These are phyloP conservation scores for Bipolaris victoriae DNA, from an alignment of 2,329 filamentous ascomycete genomes.

Conservation along the genomic window DNA sequence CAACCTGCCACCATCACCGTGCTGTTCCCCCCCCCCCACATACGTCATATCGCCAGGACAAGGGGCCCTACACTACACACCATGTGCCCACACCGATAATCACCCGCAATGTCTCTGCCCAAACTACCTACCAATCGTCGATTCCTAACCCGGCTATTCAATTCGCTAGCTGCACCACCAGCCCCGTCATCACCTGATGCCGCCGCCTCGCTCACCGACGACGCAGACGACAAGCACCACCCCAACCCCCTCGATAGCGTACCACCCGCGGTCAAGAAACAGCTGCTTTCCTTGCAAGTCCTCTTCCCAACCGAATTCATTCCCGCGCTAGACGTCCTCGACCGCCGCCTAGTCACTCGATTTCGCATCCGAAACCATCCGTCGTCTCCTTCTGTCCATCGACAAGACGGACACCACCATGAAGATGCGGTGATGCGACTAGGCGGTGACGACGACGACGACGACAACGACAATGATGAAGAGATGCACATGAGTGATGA, in stretches of 20 bases:
- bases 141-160: slow-evolving; percentile 45
- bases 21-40: slow-evolving; percentile 13
- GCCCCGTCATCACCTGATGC: slow-evolving; percentile 5
- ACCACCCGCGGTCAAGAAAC: slow-evolving; percentile 41
- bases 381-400: background rate
- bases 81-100: slow-evolving; percentile 4
- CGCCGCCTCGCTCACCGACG: slow-evolving; percentile 23
- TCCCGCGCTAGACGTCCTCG: slow-evolving; percentile 85
- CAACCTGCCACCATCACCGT: slow-evolving; percentile 7
- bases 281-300: slow-evolving; percentile 82
- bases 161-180: slow-evolving; percentile 26
- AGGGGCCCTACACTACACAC: background rate
- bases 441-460: background rate
- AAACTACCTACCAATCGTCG: slow-evolving; percentile 33
- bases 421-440: background rate
- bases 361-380: slow-evolving; percentile 32
- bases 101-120: slow-evolving; percentile 18
- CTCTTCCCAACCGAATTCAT: slow-evolving; percentile 82
- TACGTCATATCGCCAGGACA: slow-evolving; percentile 17
- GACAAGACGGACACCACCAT: background rate
- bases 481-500: background rate
- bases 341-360: slow-evolving; percentile 73
- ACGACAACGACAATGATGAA: background rate
- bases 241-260: slow-evolving; percentile 52
- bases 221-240: background rate